phyloP scores from a whole-genome alignment of 345 rosid species.

The Bruguiera sexangula region DNA sequence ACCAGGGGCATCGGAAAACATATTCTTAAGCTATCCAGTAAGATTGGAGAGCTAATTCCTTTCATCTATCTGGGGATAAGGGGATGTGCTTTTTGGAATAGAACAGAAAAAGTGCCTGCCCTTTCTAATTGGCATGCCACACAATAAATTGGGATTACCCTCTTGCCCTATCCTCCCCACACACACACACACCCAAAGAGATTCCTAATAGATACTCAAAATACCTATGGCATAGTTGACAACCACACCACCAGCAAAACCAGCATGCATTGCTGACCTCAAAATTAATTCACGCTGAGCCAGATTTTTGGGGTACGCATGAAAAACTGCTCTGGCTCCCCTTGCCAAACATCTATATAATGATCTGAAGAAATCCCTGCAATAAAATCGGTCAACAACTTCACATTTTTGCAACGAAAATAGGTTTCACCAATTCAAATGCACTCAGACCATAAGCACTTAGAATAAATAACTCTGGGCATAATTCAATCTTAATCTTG shows the following conservation, averaged over 20 bases:
- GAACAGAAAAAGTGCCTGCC: too few relatives aligned
- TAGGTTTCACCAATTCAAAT: too few relatives aligned
- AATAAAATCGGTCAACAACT: background rate
- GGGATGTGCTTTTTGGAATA: too few relatives aligned
- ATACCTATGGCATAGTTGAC: constrained; percentile 88
- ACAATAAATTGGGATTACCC: too few relatives aligned
- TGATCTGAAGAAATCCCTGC: constrained; percentile 86
- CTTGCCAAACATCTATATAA: constrained; percentile 74
- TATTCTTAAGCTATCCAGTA: too few relatives aligned
- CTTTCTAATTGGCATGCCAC: too few relatives aligned
- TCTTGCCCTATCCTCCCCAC: too few relatives aligned
- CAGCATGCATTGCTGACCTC: constrained; percentile 78
- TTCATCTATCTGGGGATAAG: too few relatives aligned
- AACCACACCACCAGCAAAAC: constrained; percentile 91
- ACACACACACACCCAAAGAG: background rate
- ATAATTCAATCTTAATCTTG: constrained; percentile 77
- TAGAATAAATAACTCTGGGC: constrained; percentile 17
- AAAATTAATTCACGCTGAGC: constrained; percentile 84
- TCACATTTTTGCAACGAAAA: background rate
- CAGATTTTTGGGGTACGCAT: constrained; percentile 75
- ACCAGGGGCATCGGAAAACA: too few relatives aligned
- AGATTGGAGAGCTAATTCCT: too few relatives aligned
- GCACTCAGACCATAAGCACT: too few relatives aligned
- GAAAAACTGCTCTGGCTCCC: constrained; percentile 91
- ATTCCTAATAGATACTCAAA: background rate